Percentiles rank a stretch among this genome's conserved stretches.
Conservation (phyloP, 257 asterid species). For the Ilex aquifolium region DNA sequence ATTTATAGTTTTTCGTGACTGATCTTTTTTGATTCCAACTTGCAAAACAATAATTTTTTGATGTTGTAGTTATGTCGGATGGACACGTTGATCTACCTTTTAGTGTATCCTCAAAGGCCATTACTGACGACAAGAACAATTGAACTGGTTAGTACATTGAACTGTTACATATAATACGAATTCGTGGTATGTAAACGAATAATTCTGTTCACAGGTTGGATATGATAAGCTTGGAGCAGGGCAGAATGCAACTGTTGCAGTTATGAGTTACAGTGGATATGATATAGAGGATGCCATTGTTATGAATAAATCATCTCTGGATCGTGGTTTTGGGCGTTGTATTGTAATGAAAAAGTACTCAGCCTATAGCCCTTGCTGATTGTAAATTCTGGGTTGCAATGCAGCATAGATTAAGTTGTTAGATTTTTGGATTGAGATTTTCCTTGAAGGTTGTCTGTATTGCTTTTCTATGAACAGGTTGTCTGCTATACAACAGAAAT, state of each 20-base stretch:
- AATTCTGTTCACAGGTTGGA: conserved; percentile 40
- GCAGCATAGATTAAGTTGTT: neutral
- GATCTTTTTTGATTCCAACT: conserved; percentile 3
- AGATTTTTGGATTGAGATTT: neutral
- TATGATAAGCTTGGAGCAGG: conserved; percentile 98
- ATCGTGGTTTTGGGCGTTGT: conserved; percentile 99
- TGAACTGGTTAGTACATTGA: conserved; percentile 68
- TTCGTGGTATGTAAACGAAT: conserved; percentile 3
- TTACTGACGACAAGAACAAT: conserved; percentile 84
- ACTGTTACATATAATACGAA: conserved; percentile 5
- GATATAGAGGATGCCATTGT: conserved; percentile 99
- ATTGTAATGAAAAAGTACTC: conserved; percentile 72
- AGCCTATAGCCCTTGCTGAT: neutral
- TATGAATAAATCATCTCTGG: conserved; percentile 94
- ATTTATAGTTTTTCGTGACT: neutral
- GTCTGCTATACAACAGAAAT: conserved; percentile 51
- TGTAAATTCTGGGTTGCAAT: neutral
- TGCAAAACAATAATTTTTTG: neutral
- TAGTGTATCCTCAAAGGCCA: conserved; percentile 97
- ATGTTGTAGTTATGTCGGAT: conserved; percentile 62
- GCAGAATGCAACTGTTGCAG: conserved; percentile 96
- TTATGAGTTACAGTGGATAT: conserved; percentile 97
- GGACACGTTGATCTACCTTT: conserved; percentile 81
- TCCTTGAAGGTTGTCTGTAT: conserved; percentile 2
- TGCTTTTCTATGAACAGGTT: conserved; percentile 38